Conservation (phyloP, 2,329 filamentous ascomycete species). For the Alternaria sp. region DNA sequence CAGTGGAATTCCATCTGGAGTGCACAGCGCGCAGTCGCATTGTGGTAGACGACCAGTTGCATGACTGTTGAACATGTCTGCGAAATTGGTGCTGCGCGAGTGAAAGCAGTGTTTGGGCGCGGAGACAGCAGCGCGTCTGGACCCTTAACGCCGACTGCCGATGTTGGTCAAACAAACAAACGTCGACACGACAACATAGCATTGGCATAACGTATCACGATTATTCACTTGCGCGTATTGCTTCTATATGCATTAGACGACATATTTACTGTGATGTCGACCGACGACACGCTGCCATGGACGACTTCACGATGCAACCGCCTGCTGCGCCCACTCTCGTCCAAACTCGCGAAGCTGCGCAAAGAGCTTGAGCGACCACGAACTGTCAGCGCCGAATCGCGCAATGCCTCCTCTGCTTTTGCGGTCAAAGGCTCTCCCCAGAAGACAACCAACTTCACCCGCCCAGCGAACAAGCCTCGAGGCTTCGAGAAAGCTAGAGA, state of each 20-base stretch:
- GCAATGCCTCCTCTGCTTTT: slow-evolving; percentile 29
- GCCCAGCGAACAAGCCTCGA: slow-evolving; percentile 35
- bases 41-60: background rate
- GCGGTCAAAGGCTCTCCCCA: slow-evolving; percentile 33
- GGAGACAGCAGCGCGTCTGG: slow-evolving; percentile 4
- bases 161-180: slow-evolving; percentile 25
- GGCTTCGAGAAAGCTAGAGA: slow-evolving; percentile 43
- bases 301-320: slow-evolving; percentile 53
- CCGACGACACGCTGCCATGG: slow-evolving; percentile 47
- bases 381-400: slow-evolving; percentile 24
- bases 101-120: background rate
- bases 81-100: background rate
- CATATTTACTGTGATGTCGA: slow-evolving; percentile 36
- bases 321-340: slow-evolving; percentile 51
- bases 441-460: slow-evolving; percentile 36
- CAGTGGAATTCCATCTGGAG: background rate
- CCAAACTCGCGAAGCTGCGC: slow-evolving; percentile 48
- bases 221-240: background rate
- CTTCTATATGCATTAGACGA: slow-evolving; percentile 21
- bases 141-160: slow-evolving; percentile 22
- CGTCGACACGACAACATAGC: slow-evolving; percentile 10
- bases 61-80: background rate
- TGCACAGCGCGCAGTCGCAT: background rate
- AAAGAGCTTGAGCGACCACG: slow-evolving; percentile 40
- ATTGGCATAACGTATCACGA: slow-evolving; percentile 8